Evolutionary conservation across 2,329 filamentous ascomycete genomes (phyloP).

Genomic region (Amauroascus verrucosus): DNA sequence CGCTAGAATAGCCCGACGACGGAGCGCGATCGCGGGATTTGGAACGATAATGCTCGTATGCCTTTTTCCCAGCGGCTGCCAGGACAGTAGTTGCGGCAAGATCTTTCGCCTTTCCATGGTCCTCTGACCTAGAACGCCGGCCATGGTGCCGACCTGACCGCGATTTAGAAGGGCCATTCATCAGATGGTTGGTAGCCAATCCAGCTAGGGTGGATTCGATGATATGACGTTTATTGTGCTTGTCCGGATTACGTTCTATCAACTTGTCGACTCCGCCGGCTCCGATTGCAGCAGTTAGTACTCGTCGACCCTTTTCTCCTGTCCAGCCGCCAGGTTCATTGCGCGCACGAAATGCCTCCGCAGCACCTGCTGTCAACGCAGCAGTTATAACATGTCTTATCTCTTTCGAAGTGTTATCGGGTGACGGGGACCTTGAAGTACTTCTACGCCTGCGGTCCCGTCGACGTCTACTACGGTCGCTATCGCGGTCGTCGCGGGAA

Average conservation of each 20-base stretch:
- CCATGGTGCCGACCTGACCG: slow-evolving; percentile 20
- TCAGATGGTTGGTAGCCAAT: slow-evolving; percentile 70
- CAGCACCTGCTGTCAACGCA: slow-evolving; percentile 77
- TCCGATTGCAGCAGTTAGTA: slow-evolving; percentile 75
- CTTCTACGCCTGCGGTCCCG: slow-evolving; percentile 36
- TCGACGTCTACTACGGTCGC: slow-evolving; percentile 42
- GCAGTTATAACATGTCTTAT: slow-evolving; percentile 83
- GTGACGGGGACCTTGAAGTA: slow-evolving; percentile 42
- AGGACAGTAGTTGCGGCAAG: slow-evolving; percentile 36
- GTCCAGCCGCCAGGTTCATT: slow-evolving; percentile 84
- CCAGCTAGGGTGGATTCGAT: slow-evolving; percentile 82
- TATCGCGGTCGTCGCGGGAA: slow-evolving; percentile 22
- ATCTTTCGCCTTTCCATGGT: slow-evolving; percentile 34
- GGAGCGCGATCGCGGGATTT: slow-evolving; percentile 27
- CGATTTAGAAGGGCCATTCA: slow-evolving; percentile 66
- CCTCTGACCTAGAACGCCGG: slow-evolving; percentile 33
- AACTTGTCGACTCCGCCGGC: slow-evolving; percentile 78
- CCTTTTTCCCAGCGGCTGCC: slow-evolving; percentile 41
- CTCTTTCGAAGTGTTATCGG: slow-evolving; percentile 48
- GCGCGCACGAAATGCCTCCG: slow-evolving; percentile 81
- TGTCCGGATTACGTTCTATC: slow-evolving; percentile 53
- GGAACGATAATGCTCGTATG: slow-evolving; percentile 37
- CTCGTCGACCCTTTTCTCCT: slow-evolving; percentile 81
- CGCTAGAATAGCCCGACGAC: slow-evolving; percentile 29
- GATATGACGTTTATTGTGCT: slow-evolving; percentile 68